phyloP scores from a whole-genome alignment of 202 grass and related monocot genomes.

The Setaria viridis region DNA sequence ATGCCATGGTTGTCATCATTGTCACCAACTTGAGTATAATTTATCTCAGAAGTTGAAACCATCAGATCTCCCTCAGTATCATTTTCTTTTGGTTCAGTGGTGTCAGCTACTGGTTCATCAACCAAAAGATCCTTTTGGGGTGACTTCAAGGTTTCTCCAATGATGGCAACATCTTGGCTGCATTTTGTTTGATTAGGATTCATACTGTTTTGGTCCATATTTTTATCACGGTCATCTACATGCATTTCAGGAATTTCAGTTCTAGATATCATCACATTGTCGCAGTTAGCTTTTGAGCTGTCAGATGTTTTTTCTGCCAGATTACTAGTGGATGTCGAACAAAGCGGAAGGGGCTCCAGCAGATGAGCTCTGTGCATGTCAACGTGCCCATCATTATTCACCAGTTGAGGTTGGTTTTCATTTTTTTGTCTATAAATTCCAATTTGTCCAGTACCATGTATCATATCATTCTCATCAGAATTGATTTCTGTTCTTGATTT shows the following conservation, averaged over 20 bases:
- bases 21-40: conserved; percentile 12
- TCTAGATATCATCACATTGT: conserved; percentile 13
- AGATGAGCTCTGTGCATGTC: conserved; percentile 28
- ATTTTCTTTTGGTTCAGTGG: conserved; percentile 33
- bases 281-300: conserved; percentile 47
- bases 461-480: conserved; percentile 44
- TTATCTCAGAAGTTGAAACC: conserved; percentile 42
- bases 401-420: conserved; percentile 38
- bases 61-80: conserved; percentile 22
- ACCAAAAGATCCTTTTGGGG: conserved; percentile 50
- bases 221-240: conserved; percentile 35
- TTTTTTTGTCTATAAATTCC: conserved; percentile 43
- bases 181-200: conserved; percentile 50
- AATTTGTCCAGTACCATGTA: conserved; percentile 39
- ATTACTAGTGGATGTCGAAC: conserved; percentile 46
- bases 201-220: conserved; percentile 31
- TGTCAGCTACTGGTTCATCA: conserved; percentile 43
- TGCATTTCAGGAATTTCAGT: conserved; percentile 29
- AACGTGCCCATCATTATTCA: conserved; percentile 43
- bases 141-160: conserved; percentile 41
- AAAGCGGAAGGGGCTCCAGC: conserved; percentile 28
- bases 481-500: conserved; percentile 36
- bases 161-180: conserved; percentile 32
- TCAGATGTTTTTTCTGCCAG: conserved; percentile 40
- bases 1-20: conserved; percentile 48